phyloP scores from a whole-genome alignment of 2,329 filamentous ascomycete genomes.

The Ilyonectria sp. region DNA sequence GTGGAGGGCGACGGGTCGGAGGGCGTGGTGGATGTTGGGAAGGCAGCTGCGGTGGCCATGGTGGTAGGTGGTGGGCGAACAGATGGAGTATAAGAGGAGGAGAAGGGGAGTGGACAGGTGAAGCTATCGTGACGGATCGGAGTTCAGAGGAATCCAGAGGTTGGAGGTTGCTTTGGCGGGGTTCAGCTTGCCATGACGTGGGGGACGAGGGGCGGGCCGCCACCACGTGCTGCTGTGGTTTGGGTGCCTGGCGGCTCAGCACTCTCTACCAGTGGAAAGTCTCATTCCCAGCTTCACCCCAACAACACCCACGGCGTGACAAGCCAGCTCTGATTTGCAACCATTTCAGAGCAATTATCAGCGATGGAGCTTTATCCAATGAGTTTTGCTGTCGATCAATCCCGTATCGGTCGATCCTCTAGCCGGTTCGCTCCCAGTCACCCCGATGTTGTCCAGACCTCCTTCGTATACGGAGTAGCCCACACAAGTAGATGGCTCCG shows the following conservation, averaged over 20 bases:
- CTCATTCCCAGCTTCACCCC: neutral
- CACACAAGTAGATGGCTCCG: too few relatives aligned
- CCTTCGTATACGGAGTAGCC: too few relatives aligned
- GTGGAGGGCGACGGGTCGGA: constrained; percentile 28
- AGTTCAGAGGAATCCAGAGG: neutral
- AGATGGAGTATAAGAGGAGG: neutral
- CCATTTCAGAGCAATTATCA: neutral
- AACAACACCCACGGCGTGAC: neutral
- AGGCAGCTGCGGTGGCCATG: constrained; percentile 20
- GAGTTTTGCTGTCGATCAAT: too few relatives aligned
- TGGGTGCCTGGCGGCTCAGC: neutral
- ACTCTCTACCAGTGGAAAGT: neutral
- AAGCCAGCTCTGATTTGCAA: neutral
- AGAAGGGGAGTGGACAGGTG: neutral
- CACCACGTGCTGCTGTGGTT: constrained; percentile 8
- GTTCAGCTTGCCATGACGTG: constrained; percentile 22
- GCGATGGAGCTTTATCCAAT: too few relatives aligned
- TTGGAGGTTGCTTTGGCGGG: constrained; percentile 26
- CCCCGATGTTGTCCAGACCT: too few relatives aligned
- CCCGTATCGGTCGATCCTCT: too few relatives aligned
- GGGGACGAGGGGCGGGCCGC: constrained; percentile 16
- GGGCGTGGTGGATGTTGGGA: constrained; percentile 2
- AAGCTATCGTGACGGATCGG: constrained; percentile 18
- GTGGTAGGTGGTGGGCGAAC: neutral
- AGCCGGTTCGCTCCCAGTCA: too few relatives aligned